A percentile compares a stretch with the other conserved stretches of the same genome.
phyloP scores from a whole-genome alignment of 306 rosid species.

The Rosa chinensis region DNA sequence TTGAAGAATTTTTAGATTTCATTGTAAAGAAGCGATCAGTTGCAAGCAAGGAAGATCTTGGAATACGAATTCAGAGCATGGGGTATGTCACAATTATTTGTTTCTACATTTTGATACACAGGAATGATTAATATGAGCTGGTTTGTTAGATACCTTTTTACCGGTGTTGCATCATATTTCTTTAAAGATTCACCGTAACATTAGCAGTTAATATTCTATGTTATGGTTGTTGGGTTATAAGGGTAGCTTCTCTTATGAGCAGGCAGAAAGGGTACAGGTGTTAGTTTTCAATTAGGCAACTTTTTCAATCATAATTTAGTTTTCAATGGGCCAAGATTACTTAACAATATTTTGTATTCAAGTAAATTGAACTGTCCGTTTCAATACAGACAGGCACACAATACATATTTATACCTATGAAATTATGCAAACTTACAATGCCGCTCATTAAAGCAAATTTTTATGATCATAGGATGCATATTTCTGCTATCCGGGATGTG shows the following conservation, averaged over 20 bases:
- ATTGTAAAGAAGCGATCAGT: conserved; percentile 56
- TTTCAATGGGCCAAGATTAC: not conserved
- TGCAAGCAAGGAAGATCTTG: conserved; percentile 63
- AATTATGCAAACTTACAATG: conserved; percentile 1
- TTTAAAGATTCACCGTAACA: not conserved
- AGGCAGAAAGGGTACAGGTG: not conserved
- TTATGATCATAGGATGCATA: conserved; percentile 46
- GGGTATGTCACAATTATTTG: conserved; percentile 53
- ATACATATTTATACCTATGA: not conserved
- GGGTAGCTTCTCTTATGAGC: not conserved
- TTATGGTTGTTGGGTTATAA: not conserved
- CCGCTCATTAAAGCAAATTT: conserved; percentile 16
- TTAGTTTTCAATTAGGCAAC: not conserved
- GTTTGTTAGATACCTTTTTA: not conserved
- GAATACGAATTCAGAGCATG: conserved; percentile 67
- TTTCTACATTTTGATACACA: conserved; percentile 13
- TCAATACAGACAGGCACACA: not conserved
- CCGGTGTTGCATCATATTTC: not conserved
- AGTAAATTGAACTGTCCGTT: not conserved
- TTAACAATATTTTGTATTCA: not conserved
- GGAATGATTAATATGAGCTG: not conserved
- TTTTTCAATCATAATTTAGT: not conserved
- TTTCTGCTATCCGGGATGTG: conserved; percentile 50
- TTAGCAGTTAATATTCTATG: not conserved
- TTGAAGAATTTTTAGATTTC: conserved; percentile 70